These are phyloP conservation scores for Zymoseptoria brevis DNA, from an alignment of 2,329 filamentous ascomycete genomes.

Conservation along the genomic window DNA sequence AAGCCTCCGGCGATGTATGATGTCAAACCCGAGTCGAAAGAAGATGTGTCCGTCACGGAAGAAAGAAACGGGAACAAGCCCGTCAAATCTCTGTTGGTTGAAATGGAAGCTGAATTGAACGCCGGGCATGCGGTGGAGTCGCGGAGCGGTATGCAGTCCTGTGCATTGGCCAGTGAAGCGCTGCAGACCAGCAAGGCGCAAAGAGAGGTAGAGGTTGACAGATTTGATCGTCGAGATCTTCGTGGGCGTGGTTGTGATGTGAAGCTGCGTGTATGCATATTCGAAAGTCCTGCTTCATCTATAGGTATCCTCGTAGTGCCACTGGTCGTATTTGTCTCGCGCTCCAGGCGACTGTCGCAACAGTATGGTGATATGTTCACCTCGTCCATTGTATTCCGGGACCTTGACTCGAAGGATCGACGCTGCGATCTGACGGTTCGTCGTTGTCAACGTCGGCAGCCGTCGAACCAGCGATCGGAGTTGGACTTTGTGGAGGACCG, in stretches of 20 bases:
- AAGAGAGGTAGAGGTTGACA: conserved; percentile 7
- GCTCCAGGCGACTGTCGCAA: background rate
- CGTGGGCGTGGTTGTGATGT: background rate
- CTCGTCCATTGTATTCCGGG: background rate
- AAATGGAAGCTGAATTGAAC: conserved; percentile 64
- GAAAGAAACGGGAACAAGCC: conserved; percentile 71
- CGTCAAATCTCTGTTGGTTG: conserved; percentile 51
- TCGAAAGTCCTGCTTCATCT: background rate
- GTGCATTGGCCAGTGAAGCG: conserved; percentile 27
- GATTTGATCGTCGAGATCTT: background rate
- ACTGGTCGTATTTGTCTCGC: background rate
- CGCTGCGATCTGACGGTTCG: background rate
- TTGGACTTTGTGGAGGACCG: background rate
- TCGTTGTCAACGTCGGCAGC: background rate
- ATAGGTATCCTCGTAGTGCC: background rate
- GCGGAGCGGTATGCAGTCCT: conserved; percentile 58
- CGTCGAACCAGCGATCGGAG: background rate
- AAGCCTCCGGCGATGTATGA: conserved; percentile 69
- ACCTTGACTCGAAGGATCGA: background rate
- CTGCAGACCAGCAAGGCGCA: conserved; percentile 22
- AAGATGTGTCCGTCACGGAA: conserved; percentile 64
- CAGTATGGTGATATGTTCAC: background rate
- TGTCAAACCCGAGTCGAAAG: conserved; percentile 69
- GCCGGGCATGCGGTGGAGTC: conserved; percentile 64
- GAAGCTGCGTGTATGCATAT: background rate